Evolutionary conservation across 495 filamentous ascomycete species (phyloP).

Genomic region (Platismatia glauca): DNA sequence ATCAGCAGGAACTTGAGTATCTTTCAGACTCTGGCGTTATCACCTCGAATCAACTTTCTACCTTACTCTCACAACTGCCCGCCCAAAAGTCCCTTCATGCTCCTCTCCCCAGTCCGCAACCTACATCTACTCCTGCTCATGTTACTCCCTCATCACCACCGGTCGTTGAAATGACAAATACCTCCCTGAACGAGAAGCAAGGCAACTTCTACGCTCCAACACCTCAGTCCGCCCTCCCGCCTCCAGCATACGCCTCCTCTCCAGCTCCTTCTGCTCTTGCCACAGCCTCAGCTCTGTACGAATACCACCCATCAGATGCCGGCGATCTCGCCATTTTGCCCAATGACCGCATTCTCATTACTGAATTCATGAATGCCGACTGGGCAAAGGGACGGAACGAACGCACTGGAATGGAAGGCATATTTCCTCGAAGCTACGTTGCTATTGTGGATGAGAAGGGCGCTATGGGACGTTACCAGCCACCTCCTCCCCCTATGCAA

Average conservation of each 20-base stretch:
- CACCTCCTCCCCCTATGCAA: constrained; percentile 28
- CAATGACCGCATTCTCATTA: constrained; percentile 68
- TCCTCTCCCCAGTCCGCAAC: constrained; percentile 30
- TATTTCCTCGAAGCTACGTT: constrained; percentile 90
- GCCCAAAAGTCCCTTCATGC: constrained; percentile 43
- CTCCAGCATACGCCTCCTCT: constrained; percentile 43
- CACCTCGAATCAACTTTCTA: constrained; percentile 56
- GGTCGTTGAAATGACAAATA: constrained; percentile 36
- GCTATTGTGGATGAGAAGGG: constrained; percentile 44
- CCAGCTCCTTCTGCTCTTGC: constrained; percentile 49
- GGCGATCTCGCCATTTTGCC: constrained; percentile 70
- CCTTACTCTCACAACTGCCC: constrained; percentile 66
- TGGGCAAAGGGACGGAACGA: constrained; percentile 72
- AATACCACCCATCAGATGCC: constrained; percentile 65
- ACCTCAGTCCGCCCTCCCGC: constrained; percentile 43
- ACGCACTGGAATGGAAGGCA: constrained; percentile 72
- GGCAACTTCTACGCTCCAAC: constrained; percentile 35
- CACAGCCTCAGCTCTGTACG: constrained; percentile 73
- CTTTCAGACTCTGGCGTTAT: constrained; percentile 73
- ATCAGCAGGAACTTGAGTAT: constrained; percentile 74
- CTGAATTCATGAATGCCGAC: constrained; percentile 88
- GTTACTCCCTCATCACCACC: constrained; percentile 33
- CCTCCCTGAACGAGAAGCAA: constrained; percentile 45
- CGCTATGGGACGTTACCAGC: constrained; percentile 7
- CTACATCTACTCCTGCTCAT: constrained; percentile 29